Conservation (phyloP, 257 asterid genomes). For the Gentiana dahurica region DNA sequence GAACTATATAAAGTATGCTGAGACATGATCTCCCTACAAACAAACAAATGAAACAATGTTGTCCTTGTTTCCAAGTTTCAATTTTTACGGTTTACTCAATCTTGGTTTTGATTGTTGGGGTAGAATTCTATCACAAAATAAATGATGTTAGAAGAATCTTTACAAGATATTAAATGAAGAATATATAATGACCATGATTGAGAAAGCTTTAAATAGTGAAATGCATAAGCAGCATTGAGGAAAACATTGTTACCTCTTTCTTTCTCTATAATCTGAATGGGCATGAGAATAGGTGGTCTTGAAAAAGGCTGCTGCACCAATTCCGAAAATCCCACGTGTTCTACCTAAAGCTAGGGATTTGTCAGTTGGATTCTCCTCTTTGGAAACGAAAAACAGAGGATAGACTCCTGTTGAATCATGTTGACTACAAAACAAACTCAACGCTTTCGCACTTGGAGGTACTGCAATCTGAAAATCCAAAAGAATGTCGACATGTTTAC, state of each 20-base stretch:
- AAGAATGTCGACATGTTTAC: not conserved
- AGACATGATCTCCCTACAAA: too few species aligned
- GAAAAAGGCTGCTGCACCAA: conserved; percentile 71
- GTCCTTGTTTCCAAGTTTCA: too few species aligned
- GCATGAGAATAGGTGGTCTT: conserved; percentile 36
- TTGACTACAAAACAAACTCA: conserved; percentile 82
- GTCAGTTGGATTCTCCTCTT: conserved; percentile 51
- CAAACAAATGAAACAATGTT: too few species aligned
- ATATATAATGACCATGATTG: not conserved
- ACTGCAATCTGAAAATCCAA: conserved; percentile 63
- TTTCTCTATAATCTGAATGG: conserved; percentile 20
- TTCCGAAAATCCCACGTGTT: conserved; percentile 81
- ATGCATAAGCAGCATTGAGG: conserved; percentile 1
- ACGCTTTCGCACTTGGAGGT: conserved; percentile 89
- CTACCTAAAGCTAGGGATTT: conserved; percentile 59
- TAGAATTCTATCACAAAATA: not conserved
- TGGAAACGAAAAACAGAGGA: conserved; percentile 71
- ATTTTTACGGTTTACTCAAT: not conserved
- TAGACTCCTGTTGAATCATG: conserved; percentile 56
- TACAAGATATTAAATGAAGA: conserved; percentile 2
- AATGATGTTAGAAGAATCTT: not conserved
- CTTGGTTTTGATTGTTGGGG: not conserved
- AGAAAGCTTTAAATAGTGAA: not conserved
- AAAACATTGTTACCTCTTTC: conserved; percentile 35
- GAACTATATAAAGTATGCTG: too few species aligned